A percentile compares a stretch with the other conserved stretches of the same genome.
phyloP scores from a whole-genome alignment of 495 filamentous ascomycete genomes.

The Diplogelasinospora grovesii region DNA sequence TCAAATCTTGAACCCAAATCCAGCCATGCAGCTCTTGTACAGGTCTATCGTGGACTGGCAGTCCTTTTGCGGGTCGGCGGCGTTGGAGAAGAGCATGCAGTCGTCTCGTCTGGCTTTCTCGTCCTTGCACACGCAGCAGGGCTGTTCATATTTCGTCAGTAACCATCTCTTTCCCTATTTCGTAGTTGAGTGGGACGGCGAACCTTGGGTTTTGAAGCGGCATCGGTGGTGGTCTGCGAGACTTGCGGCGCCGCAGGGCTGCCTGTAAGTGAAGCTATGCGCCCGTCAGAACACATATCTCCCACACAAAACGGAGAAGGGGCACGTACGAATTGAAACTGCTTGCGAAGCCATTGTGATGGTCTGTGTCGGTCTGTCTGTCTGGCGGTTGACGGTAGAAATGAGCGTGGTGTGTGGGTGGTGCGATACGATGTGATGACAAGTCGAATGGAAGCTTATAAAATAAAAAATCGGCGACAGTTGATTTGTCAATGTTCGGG shows the following conservation, averaged over 20 bases:
- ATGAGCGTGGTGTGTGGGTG: too few relatives aligned
- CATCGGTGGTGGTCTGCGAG: constrained; percentile 14
- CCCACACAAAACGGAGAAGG: too few relatives aligned
- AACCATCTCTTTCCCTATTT: neutral
- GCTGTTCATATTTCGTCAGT: constrained; percentile 44
- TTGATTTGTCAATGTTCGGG: too few relatives aligned
- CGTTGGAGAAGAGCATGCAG: constrained; percentile 94
- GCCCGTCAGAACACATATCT: too few relatives aligned
- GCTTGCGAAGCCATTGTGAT: constrained; percentile 27
- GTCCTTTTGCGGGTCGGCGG: constrained; percentile 67
- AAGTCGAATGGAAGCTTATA: too few relatives aligned
- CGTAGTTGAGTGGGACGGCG: constrained; percentile 2
- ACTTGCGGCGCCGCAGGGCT: constrained; percentile 19
- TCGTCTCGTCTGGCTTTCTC: constrained; percentile 91
- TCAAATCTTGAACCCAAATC: constrained; percentile 81
- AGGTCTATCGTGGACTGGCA: constrained; percentile 75
- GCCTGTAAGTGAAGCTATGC: constrained; percentile 23
- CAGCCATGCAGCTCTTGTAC: constrained; percentile 89
- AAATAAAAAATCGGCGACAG: too few relatives aligned
- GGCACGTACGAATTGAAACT: constrained; percentile 29
- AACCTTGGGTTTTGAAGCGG: constrained; percentile 42
- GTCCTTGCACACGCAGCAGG: constrained; percentile 94
- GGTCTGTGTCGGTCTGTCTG: too few relatives aligned
- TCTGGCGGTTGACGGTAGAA: too few relatives aligned
- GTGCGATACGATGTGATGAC: too few relatives aligned